Evolutionary conservation across 768 basidiomycete genomes (phyloP).

Genomic region (Lyophyllum decastes): DNA sequence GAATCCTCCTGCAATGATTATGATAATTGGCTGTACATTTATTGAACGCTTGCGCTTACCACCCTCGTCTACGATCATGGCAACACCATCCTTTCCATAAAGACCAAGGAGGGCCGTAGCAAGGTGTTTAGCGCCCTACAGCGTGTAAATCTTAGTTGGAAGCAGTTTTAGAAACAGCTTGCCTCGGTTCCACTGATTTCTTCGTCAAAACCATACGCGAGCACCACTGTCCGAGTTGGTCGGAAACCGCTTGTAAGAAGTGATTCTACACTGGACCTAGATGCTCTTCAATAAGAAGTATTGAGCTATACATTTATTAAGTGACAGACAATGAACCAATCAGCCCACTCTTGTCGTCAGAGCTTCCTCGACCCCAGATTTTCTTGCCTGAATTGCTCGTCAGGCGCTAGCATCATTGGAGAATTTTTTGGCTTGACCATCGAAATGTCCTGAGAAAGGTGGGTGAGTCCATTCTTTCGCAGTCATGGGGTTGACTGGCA

Average conservation of each 20-base stretch:
- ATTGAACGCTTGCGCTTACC: constrained; percentile 37
- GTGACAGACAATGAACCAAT: constrained; percentile 59
- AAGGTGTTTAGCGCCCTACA: neutral
- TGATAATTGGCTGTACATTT: neutral
- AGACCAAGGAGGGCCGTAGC: constrained; percentile 22
- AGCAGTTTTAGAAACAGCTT: neutral
- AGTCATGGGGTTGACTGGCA: constrained; percentile 57
- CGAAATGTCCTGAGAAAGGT: constrained; percentile 60
- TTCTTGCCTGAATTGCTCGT: constrained; percentile 33
- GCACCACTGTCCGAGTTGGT: constrained; percentile 62
- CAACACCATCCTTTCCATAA: constrained; percentile 74
- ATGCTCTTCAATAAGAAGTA: neutral
- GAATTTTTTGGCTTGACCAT: constrained; percentile 48
- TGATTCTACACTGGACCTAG: constrained; percentile 59
- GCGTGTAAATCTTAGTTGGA: neutral
- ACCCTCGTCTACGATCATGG: constrained; percentile 88
- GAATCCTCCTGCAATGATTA: constrained; percentile 43
- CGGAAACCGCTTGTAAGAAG: constrained; percentile 62
- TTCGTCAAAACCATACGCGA: constrained; percentile 78
- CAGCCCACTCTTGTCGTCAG: constrained; percentile 77
- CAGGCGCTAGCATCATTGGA: constrained; percentile 37
- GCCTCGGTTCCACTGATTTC: constrained; percentile 59
- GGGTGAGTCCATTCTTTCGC: constrained; percentile 53
- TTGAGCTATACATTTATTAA: neutral
- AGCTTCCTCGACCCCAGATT: constrained; percentile 77